These are phyloP conservation scores for Hygrophoropsis aurantiaca DNA, from an alignment of 768 basidiomycete species.

Conservation along the genomic window DNA sequence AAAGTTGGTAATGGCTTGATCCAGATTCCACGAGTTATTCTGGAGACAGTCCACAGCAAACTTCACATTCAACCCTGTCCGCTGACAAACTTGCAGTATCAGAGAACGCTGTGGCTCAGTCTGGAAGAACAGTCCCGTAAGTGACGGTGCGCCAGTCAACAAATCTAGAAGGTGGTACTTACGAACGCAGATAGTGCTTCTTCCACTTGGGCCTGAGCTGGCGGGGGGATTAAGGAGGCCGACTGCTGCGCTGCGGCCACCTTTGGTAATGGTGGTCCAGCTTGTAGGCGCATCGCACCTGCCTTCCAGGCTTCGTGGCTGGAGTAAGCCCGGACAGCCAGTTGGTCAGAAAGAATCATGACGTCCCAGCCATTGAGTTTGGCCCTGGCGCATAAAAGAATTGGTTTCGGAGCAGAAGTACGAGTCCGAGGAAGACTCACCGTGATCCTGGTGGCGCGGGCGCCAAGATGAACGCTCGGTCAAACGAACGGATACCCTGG, in stretches of 20 bases:
- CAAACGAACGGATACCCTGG: constrained; percentile 87
- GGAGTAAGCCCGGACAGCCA: constrained; percentile 81
- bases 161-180: constrained; percentile 28
- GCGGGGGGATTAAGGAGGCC: constrained; percentile 30
- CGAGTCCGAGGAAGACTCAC: constrained; percentile 47
- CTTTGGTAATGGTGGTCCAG: constrained; percentile 30
- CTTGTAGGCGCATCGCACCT: constrained; percentile 74
- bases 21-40: constrained; percentile 83
- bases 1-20: constrained; percentile 80
- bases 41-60: constrained; percentile 84
- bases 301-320: constrained; percentile 77
- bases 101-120: constrained; percentile 69
- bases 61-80: constrained; percentile 76
- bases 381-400: constrained; percentile 48
- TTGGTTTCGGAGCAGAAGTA: constrained; percentile 10
- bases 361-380: constrained; percentile 87
- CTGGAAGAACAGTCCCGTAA: constrained; percentile 33
- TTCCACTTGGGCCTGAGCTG: constrained; percentile 39
- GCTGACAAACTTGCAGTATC: constrained; percentile 66
- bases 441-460: constrained; percentile 79
- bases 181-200: constrained; percentile 58
- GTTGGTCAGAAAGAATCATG: constrained; percentile 84
- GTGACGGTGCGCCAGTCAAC: constrained; percentile 9
- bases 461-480: constrained; percentile 85
- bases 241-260: constrained; percentile 21